phyloP scores from a whole-genome alignment of 352 stramenopile species.

The Phytophthora parvispora region DNA sequence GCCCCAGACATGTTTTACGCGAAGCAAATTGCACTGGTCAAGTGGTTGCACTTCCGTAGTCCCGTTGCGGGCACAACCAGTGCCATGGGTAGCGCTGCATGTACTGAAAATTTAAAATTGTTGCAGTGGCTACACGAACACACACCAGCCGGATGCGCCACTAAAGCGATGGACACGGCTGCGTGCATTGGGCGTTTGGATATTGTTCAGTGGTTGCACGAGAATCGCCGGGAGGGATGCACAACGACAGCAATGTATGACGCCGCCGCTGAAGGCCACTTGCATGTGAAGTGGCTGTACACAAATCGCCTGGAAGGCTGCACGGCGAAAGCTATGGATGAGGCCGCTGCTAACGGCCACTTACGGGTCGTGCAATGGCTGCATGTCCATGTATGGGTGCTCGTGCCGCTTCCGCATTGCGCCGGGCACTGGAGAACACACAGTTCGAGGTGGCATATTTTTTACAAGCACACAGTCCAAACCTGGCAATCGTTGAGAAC shows the following conservation, averaged over 20 bases:
- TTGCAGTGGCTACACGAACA: conserved; percentile 1
- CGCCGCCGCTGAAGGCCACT: neutral
- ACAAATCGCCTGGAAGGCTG: neutral
- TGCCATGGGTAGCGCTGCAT: conserved; percentile 4
- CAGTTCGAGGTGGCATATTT: neutral
- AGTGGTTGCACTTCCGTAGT: neutral
- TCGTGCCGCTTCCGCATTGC: neutral
- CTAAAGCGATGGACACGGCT: neutral
- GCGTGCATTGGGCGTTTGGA: neutral
- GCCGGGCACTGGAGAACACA: neutral
- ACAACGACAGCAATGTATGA: neutral
- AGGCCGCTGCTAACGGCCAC: neutral
- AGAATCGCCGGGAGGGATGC: neutral
- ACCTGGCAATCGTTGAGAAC: neutral
- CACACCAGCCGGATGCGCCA: neutral
- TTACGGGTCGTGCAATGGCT: neutral
- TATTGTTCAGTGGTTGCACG: neutral
- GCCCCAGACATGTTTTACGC: neutral
- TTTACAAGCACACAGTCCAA: neutral
- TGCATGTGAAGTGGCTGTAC: conserved; percentile 5
- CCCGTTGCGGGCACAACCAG: neutral
- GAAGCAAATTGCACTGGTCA: neutral
- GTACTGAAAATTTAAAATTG: neutral
- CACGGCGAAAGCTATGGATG: neutral
- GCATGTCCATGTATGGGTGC: neutral